Evolutionary conservation across 352 stramenopile genomes (phyloP), one percentile per base, ranked within the genome.

Genomic region (Pythium phragmiticola): DNA sequence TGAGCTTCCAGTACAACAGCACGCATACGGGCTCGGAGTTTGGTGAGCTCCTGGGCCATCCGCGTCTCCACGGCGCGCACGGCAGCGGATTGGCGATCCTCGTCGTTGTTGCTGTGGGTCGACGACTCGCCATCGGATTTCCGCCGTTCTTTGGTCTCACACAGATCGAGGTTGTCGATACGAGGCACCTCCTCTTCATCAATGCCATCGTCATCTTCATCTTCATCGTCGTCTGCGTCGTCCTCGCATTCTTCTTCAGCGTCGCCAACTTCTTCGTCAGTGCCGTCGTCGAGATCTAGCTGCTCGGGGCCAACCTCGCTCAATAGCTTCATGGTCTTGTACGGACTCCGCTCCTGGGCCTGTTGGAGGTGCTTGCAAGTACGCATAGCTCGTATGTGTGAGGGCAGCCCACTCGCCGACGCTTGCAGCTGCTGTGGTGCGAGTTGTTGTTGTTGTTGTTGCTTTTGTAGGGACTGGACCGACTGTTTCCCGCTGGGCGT

Each of bases 21-120:
- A 47, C 86, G 78, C 77, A 87, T 84, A 9, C 63, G 73, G 21
- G 78, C 77, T 19, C 78, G 76, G 14, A 89, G 60, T 16, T 68
- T 70, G 17, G 74, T 78, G 28, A 87, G 66, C 53, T 89, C 70
- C 30, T 75, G 54, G 41, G 80, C 76, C 48, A 73, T 60, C 33
- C 65, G 47, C 5, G 53, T 39, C 37, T 85, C 73, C 3, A 64
- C 71, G 19, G 19, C 66, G 17, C 59, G 62, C 7, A 71, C 49
- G n/a, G 59, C 62, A 21, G 71, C 63, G 51, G 78, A 74, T 41
- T 33, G 28, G 60, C 43, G 9, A 9, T 33, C 33, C 12, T 13
- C 21, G 7, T 43, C 46, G 7, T 8, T 51, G 45, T 42, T 57
- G 43, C 26, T 69, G 39, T 1, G 19, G 17, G 19, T 48, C 8